Percentiles rank a stretch among this genome's conserved stretches.
Evolutionary conservation across 2,329 filamentous ascomycete genomes (phyloP).

Genomic region (Colletotrichum spinosum): DNA sequence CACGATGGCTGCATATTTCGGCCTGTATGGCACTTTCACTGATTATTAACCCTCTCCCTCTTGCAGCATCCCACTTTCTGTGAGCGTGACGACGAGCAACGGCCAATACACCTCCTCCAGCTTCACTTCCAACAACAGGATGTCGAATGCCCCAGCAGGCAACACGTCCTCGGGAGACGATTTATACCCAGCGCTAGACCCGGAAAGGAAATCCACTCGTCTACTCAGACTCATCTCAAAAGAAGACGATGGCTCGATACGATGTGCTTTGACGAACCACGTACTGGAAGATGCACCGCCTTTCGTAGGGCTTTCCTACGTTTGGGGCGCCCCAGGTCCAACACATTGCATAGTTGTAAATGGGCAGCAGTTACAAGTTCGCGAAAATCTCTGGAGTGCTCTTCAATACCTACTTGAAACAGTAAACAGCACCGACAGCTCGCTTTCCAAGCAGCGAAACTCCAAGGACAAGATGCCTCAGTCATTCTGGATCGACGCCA

Average conservation of each 20-base stretch:
- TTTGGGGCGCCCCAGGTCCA: slow-evolving; percentile 38
- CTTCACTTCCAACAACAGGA: neutral
- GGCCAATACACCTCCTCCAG: too few relatives aligned
- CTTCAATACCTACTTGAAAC: neutral
- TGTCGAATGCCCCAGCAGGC: neutral
- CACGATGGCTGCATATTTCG: neutral
- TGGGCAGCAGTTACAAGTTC: neutral
- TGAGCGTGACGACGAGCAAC: neutral
- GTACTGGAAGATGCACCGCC: slow-evolving; percentile 22
- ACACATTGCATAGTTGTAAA: slow-evolving; percentile 1
- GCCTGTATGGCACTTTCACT: neutral
- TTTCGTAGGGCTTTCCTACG: slow-evolving; percentile 43
- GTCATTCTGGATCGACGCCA: slow-evolving; percentile 52
- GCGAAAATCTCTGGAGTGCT: slow-evolving; percentile 15
- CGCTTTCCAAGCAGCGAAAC: slow-evolving; percentile 9
- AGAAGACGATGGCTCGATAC: neutral
- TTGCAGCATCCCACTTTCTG: neutral
- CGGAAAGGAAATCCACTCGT: slow-evolving; percentile 7
- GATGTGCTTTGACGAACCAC: neutral
- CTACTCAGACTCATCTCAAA: neutral
- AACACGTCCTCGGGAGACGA: neutral
- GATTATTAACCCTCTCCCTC: neutral
- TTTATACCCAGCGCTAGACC: neutral
- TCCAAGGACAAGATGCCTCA: neutral
- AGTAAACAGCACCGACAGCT: neutral